Evolutionary conservation across 2,329 filamentous ascomycete genomes (phyloP), one percentile per base, ranked within the genome.

Genomic region (Penicillium sp.): DNA sequence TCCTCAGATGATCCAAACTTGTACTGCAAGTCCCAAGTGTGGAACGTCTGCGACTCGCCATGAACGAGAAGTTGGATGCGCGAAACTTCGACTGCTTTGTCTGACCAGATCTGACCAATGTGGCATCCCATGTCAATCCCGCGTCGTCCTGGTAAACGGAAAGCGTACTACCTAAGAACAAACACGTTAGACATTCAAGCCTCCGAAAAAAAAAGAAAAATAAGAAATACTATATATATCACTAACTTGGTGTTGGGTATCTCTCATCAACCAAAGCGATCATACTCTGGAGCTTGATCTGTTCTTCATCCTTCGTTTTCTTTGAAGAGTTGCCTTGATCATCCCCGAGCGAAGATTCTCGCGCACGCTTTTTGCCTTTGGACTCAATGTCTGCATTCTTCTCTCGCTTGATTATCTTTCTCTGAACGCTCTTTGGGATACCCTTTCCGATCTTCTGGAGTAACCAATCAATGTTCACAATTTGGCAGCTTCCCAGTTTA

Each of bases 401-500:
- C 11, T 47, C 26, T 4, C 2, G 35, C 8, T 47, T n/a, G 9
- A 53, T 11, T 10, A 35, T 32, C 1, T 52, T 22, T 11, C 46
- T 20, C n/a, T 42, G 18, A 4, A 39, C 14, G 10, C 6, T n/a
- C 18, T 29, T 20, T 9, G 48, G 53, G 3, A 13, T 6, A 9
- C 53, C n/a, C 3, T 45, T 37, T 5, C 37, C 24, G 3, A 55
- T 26, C 18, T 40, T 56, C 14, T 40, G 13, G 24, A 56, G 16
- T n/a, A 89, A 74, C 87, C 87, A 90, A 16, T 81, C 72, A 0
- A 85, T 69, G 14, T 69, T 76, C 44, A 89, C 78, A 48, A 89
- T 77, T 5, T 76, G 76, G 10, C 87, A 68, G 22, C 69, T 72
- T 40, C 78, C 74, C 16, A 73, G 60, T 18, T 74, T 65, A 2